These are phyloP conservation scores for Venturiaceae sp. DNA, from an alignment of 2,329 filamentous ascomycete species.

Conservation along the genomic window DNA sequence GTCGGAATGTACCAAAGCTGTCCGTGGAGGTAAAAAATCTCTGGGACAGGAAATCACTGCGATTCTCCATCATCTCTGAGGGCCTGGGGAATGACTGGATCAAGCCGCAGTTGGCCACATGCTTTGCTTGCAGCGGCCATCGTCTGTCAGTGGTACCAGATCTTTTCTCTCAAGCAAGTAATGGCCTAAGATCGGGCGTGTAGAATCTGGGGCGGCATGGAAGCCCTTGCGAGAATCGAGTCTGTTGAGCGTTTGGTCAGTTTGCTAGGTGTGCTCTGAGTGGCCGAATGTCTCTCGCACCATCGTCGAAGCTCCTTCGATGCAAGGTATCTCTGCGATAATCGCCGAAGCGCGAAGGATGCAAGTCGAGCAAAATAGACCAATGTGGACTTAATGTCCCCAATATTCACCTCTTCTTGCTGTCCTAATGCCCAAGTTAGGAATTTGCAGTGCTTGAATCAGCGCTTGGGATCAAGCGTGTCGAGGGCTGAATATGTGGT, in stretches of 20 bases:
- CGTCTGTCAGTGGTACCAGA: not conserved
- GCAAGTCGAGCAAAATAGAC: not conserved
- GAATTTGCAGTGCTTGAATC: not conserved
- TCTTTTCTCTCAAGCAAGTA: not conserved
- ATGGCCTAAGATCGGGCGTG: not conserved
- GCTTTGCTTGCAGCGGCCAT: too few species aligned
- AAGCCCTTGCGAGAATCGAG: not conserved
- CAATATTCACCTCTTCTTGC: not conserved
- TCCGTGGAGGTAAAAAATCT: too few species aligned
- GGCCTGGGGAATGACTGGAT: not conserved
- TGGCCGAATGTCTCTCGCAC: not conserved
- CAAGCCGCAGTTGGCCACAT: not conserved
- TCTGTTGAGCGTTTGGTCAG: not conserved
- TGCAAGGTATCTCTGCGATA: not conserved
- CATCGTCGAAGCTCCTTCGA: not conserved
- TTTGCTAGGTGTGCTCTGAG: not conserved
- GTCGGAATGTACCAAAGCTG: too few species aligned
- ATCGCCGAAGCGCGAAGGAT: not conserved
- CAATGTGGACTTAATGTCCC: not conserved
- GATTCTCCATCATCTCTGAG: too few species aligned
- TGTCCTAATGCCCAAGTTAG: not conserved
- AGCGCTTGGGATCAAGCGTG: not conserved
- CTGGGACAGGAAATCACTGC: not conserved
- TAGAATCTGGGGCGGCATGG: not conserved
- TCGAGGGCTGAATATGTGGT: not conserved